A percentile compares a stretch with the other conserved stretches of the same genome.
Evolutionary conservation across 495 filamentous ascomycete genomes (phyloP).

Genomic region (Neurospora sp.): DNA sequence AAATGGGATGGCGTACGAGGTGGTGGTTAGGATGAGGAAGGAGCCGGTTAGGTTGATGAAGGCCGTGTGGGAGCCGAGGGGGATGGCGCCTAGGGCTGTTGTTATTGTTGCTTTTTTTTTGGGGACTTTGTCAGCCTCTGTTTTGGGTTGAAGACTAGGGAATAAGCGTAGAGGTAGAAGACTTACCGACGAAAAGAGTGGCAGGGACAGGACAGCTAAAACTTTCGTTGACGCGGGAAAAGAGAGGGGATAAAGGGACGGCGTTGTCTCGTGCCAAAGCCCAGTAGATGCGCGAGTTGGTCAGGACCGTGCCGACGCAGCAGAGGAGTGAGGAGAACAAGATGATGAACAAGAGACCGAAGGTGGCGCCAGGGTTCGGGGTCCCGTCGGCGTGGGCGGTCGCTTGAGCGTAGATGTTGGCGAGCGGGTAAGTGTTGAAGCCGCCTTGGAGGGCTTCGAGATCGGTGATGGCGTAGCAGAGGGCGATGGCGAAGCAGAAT

Average conservation of each 20-base stretch:
- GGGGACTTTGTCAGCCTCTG: background rate
- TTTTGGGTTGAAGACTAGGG: background rate
- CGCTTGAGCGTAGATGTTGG: conserved; percentile 70
- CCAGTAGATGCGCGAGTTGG: conserved; percentile 79
- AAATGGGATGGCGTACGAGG: conserved; percentile 69
- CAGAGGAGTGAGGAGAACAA: conserved; percentile 55
- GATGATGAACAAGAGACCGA: conserved; percentile 62
- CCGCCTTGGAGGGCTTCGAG: conserved; percentile 48
- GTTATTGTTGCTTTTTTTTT: conserved; percentile 32
- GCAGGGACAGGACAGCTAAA: conserved; percentile 59
- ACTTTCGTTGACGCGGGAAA: conserved; percentile 37
- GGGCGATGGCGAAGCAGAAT: conserved; percentile 63
- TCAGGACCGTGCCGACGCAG: conserved; percentile 59
- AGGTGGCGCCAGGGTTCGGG: conserved; percentile 37
- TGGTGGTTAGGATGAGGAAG: conserved; percentile 63
- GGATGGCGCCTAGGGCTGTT: conserved; percentile 64
- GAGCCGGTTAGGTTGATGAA: conserved; percentile 67
- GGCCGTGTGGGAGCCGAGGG: conserved; percentile 60
- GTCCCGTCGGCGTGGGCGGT: conserved; percentile 39
- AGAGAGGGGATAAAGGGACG: conserved; percentile 40
- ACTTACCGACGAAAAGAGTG: conserved; percentile 48
- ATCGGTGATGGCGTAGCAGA: conserved; percentile 63
- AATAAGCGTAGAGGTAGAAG: background rate
- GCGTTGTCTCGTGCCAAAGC: conserved; percentile 67
- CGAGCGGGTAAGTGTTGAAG: conserved; percentile 57